Percentiles rank a stretch among this genome's conserved stretches.
These are phyloP conservation scores for Tympanopsis confertula DNA, from an alignment of 2,329 filamentous ascomycete genomes.

Conservation along the genomic window DNA sequence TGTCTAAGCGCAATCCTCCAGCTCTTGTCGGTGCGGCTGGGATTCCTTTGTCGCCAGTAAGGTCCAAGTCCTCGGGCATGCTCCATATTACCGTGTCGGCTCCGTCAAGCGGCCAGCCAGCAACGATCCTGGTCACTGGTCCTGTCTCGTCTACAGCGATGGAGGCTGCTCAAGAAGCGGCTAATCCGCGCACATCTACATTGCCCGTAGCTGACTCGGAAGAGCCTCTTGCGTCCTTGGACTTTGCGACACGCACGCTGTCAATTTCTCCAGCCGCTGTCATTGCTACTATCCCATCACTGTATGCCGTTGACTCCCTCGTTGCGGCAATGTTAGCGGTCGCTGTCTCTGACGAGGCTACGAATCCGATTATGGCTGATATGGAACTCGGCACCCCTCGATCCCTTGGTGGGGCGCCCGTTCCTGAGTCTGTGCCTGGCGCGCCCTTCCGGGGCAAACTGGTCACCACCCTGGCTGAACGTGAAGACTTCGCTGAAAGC, in stretches of 20 bases:
- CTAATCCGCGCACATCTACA: constrained; percentile 21
- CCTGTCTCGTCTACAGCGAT: constrained; percentile 22
- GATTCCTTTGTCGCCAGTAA: constrained; percentile 5
- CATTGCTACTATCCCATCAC: constrained; percentile 24
- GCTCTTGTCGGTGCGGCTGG: constrained; percentile 19
- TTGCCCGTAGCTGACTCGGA: constrained; percentile 23
- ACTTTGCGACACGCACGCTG: constrained; percentile 24
- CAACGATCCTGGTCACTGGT: not conserved
- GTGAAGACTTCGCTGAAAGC: not conserved
- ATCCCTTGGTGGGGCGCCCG: too few relatives aligned
- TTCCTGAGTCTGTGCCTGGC: too few relatives aligned
- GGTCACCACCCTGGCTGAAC: not conserved
- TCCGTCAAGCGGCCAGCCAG: constrained; percentile 3
- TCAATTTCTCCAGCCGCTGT: constrained; percentile 25
- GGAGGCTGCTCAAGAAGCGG: constrained; percentile 16
- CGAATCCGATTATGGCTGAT: constrained; percentile 17
- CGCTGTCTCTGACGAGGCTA: constrained; percentile 26
- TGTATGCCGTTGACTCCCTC: constrained; percentile 33
- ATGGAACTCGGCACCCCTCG: not conserved
- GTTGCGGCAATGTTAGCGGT: constrained; percentile 29
- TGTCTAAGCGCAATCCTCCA: constrained; percentile 9
- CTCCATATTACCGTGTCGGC: constrained; percentile 26
- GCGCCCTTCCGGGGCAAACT: not conserved
- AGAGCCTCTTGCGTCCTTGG: constrained; percentile 25
- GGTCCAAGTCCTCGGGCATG: constrained; percentile 16